Conservation (phyloP, 1,139 yeast species). For the Kazachstania sp. region DNA sequence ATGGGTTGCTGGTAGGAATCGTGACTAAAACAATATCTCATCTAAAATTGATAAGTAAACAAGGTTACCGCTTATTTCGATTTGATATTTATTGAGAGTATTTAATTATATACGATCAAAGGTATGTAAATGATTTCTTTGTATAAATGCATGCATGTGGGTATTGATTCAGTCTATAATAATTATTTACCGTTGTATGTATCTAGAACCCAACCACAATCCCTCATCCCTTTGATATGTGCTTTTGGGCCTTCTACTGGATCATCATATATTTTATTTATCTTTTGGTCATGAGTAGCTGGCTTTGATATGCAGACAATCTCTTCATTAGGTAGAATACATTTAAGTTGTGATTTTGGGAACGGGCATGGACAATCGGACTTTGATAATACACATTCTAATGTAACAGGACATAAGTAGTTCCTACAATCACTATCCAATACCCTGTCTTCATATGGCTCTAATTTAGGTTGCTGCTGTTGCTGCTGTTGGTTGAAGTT, state of each 20-base stretch:
- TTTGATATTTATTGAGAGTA: too few species aligned
- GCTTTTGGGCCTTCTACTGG: constrained; percentile 45
- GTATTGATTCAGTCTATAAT: background rate
- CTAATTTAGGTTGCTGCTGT: constrained; percentile 33
- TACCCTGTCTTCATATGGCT: constrained; percentile 35
- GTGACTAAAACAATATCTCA: constrained; percentile 43
- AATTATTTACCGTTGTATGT: constrained; percentile 33
- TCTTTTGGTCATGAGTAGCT: constrained; percentile 37
- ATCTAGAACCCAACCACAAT: constrained; percentile 68
- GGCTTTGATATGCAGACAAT: constrained; percentile 78
- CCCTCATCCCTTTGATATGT: constrained; percentile 50
- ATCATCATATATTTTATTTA: constrained; percentile 40
- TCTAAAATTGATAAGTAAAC: too few species aligned
- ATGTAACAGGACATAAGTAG: constrained; percentile 77
- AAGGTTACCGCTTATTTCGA: too few species aligned
- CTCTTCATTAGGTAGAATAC: constrained; percentile 57
- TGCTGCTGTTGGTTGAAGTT: constrained; percentile 32
- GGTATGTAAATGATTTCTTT: background rate
- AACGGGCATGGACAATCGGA: constrained; percentile 84
- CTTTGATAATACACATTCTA: constrained; percentile 61
- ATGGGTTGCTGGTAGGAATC: constrained; percentile 77
- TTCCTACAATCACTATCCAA: constrained; percentile 45
- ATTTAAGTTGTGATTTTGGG: constrained; percentile 75
- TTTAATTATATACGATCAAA: too few species aligned
- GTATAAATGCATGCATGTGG: background rate